Conservation (phyloP, 192 early-diverging fungal species). For the Kappamyces sp. region DNA sequence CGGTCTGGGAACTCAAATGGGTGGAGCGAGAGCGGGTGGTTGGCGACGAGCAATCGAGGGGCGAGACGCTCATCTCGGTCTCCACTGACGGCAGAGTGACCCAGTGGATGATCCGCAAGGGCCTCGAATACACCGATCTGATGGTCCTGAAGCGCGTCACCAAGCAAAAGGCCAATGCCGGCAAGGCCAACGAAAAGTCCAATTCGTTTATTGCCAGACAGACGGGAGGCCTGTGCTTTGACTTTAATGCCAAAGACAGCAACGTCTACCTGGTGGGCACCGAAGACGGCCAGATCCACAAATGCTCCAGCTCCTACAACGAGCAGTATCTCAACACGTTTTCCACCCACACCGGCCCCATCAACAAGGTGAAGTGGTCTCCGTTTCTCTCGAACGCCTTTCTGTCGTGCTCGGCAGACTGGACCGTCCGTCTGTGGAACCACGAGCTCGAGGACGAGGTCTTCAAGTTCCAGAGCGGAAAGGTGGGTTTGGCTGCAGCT, state of each 20-base stretch:
- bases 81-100: constrained; percentile 54
- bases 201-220: constrained; percentile 52
- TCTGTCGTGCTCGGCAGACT: constrained; percentile 48
- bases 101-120: constrained; percentile 53
- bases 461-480: constrained; percentile 55
- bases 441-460: constrained; percentile 42
- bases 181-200: constrained; percentile 16
- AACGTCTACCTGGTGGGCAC: constrained; percentile 57
- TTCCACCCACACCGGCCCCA: constrained; percentile 48
- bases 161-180: constrained; percentile 34
- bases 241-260: constrained; percentile 52
- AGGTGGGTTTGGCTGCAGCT: constrained; percentile 22
- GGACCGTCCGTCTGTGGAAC: constrained; percentile 54
- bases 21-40: constrained; percentile 44
- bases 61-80: constrained; percentile 46
- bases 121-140: constrained; percentile 51
- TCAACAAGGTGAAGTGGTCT: constrained; percentile 52
- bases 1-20: constrained; percentile 61
- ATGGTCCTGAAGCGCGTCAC: constrained; percentile 55
- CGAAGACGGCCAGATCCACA: constrained; percentile 53
- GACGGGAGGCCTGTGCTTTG: constrained; percentile 54
- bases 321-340: constrained; percentile 56
- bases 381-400: constrained; percentile 45
- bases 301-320: constrained; percentile 56
- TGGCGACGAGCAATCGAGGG: constrained; percentile 45